phyloP scores from a whole-genome alignment of 176 grass and related monocot genomes.

The Lolium rigidum region DNA sequence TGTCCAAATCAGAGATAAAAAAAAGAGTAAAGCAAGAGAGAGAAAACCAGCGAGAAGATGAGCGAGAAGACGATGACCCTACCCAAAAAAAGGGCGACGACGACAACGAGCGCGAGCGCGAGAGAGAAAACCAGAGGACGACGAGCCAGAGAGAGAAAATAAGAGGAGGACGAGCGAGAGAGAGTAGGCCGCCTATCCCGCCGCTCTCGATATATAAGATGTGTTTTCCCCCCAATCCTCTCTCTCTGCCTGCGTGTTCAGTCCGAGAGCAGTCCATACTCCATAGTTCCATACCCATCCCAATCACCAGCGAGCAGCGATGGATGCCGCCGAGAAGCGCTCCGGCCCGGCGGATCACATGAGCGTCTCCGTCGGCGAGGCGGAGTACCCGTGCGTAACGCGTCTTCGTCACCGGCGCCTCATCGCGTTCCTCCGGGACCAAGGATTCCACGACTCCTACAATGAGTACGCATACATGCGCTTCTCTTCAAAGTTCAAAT shows the following conservation, averaged over 20 bases:
- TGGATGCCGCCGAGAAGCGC: conserved; percentile 9
- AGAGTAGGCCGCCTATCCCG: neutral
- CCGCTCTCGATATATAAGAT: conserved; percentile 11
- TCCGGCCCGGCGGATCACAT: neutral
- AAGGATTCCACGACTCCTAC: neutral
- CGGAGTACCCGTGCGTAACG: conserved; percentile 5
- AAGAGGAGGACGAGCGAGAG: neutral
- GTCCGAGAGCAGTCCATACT: neutral
- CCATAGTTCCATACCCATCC: neutral
- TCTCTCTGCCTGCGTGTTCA: neutral
- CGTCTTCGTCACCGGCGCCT: conserved; percentile 15
- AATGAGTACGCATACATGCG: neutral
- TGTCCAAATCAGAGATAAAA: neutral
- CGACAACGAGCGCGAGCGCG: neutral
- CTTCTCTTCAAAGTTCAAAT: neutral
- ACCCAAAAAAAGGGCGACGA: too few relatives aligned
- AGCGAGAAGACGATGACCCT: neutral
- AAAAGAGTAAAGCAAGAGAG: neutral
- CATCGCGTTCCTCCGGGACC: conserved; percentile 20
- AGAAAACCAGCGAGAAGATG: neutral
- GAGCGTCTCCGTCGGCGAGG: neutral
- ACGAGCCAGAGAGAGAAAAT: neutral
- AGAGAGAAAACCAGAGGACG: neutral
- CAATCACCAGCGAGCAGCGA: neutral
- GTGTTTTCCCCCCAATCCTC: neutral